Conservation (phyloP, 495 filamentous ascomycete genomes). For the Aspergillus hancockii region DNA sequence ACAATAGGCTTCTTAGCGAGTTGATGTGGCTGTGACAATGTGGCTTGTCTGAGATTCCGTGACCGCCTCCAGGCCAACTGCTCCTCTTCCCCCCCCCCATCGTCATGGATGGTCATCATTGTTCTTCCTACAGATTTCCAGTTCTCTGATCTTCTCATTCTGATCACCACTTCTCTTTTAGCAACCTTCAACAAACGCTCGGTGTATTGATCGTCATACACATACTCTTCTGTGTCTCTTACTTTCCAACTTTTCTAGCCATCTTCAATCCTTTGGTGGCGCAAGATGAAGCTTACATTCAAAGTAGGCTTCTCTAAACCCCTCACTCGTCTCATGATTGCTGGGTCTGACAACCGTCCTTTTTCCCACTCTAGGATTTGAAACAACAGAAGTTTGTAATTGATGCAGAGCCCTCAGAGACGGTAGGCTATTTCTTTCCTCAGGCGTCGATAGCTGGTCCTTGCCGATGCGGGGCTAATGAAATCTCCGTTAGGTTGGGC, state of each 20-base stretch:
- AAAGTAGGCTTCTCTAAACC: conserved; percentile 56
- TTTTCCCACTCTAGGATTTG: conserved; percentile 65
- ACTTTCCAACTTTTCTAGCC: conserved; percentile 16
- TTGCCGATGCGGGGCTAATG: conserved; percentile 35
- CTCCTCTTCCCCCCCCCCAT: conserved; percentile 14
- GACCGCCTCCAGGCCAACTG: conserved; percentile 23
- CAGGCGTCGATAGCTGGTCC: conserved; percentile 8
- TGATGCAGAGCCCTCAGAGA: conserved; percentile 89
- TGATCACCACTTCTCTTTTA: background rate
- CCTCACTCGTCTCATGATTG: conserved; percentile 9
- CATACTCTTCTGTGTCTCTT: background rate
- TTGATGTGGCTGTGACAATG: background rate
- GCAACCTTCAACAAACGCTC: background rate
- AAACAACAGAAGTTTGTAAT: conserved; percentile 98
- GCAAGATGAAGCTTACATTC: conserved; percentile 82
- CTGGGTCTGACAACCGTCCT: conserved; percentile 18
- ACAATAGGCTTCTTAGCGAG: background rate
- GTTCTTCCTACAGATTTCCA: conserved; percentile 12
- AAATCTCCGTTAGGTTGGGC: conserved; percentile 63
- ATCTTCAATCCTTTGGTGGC: conserved; percentile 27
- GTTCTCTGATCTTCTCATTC: conserved; percentile 10
- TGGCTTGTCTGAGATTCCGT: conserved; percentile 7
- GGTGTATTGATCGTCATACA: background rate
- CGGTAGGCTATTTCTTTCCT: conserved; percentile 58
- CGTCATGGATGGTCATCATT: conserved; percentile 24